Percentiles rank a stretch among this genome's conserved stretches.
Evolutionary conservation across 331 rosid species (phyloP).

Genomic region (Spiraea crenata): DNA sequence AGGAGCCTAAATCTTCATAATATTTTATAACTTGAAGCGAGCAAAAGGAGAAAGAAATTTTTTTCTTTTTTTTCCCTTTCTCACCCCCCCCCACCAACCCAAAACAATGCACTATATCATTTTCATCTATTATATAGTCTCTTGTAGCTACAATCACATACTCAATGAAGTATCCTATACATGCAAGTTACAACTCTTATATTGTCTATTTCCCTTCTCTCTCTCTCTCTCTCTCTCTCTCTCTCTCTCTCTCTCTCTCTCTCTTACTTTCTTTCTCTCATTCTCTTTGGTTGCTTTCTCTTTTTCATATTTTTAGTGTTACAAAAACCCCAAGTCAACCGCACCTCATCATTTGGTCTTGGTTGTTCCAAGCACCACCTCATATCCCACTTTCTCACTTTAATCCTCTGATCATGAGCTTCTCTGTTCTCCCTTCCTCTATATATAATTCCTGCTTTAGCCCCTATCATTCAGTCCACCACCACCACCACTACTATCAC

Average conservation of each 20-base stretch:
- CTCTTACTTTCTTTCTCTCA: conserved; percentile 3
- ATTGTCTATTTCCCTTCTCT: neutral
- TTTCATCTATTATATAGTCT: neutral
- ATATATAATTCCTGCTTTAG: conserved; percentile 47
- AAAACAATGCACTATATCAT: too few species aligned
- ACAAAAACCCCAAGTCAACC: conserved; percentile 73
- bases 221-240: conserved; percentile 3
- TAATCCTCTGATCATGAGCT: neutral
- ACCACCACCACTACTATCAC: conserved; percentile 6
- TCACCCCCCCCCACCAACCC: too few species aligned
- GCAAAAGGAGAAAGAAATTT: too few species aligned
- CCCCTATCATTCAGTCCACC: conserved; percentile 30
- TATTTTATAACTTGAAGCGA: too few species aligned
- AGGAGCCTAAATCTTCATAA: too few species aligned
- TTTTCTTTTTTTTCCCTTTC: too few species aligned
- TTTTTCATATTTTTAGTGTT: conserved; percentile 4
- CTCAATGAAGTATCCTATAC: neutral
- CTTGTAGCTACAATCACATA: neutral
- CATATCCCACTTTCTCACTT: conserved; percentile 70
- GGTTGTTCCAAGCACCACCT: conserved; percentile 80
- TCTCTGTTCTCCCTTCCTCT: conserved; percentile 2
- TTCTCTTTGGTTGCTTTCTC: neutral
- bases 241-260: neutral
- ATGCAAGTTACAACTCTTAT: neutral
- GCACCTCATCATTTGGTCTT: conserved; percentile 94